Conservation (phyloP, 768 basidiomycete genomes). For the Leccinum incarnatum region DNA sequence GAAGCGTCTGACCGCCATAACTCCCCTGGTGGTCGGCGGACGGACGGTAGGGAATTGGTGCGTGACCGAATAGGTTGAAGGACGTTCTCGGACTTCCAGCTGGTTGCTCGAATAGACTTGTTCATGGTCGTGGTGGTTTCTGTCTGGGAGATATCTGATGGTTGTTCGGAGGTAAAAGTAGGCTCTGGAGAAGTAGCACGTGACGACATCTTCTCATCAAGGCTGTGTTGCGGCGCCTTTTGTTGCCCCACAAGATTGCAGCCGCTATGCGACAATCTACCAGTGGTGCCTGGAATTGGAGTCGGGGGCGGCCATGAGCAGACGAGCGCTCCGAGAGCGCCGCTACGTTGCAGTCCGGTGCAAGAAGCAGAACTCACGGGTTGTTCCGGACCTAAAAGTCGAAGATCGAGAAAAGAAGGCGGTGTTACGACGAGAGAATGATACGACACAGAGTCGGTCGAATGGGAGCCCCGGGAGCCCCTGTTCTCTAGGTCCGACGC, state of each 20-base stretch:
- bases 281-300: not conserved
- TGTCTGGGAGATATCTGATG: constrained; percentile 1
- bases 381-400: constrained; percentile 3
- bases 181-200: constrained; percentile 7
- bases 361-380: constrained; percentile 11
- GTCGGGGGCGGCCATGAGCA: constrained; percentile 27
- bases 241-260: constrained; percentile 3
- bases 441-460: constrained; percentile 6
- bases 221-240: constrained; percentile 9
- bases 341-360: constrained; percentile 6
- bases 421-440: constrained; percentile 7
- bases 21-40: constrained; percentile 17
- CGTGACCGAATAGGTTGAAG: constrained; percentile 18
- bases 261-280: not conserved
- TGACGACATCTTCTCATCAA: constrained; percentile 5
- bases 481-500: constrained; percentile 21
- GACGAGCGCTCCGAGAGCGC: constrained; percentile 4
- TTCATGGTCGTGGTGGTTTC: constrained; percentile 2
- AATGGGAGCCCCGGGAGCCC: constrained; percentile 1
- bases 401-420: constrained; percentile 15
- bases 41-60: constrained; percentile 11
- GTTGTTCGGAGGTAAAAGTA: constrained; percentile 11
- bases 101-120: constrained; percentile 2
- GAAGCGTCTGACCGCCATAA: constrained; percentile 21
- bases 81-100: constrained; percentile 22